These are phyloP conservation scores for Aspergillus ruber DNA, from an alignment of 2,329 filamentous ascomycete species.

Conservation along the genomic window DNA sequence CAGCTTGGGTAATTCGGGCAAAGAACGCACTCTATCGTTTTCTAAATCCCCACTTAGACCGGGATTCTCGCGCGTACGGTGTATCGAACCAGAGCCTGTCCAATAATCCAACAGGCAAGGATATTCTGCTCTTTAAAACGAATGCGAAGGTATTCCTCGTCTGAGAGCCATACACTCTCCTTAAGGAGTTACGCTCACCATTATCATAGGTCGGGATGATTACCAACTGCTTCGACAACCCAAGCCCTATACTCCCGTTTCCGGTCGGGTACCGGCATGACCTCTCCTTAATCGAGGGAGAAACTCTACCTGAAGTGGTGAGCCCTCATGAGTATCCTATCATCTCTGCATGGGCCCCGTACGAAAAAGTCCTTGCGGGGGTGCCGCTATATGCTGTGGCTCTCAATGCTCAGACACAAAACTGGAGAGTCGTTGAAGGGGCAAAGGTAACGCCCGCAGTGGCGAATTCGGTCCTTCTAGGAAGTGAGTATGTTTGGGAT, in stretches of 20 bases:
- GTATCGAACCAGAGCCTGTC: background rate
- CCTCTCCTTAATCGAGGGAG: slow-evolving; percentile 4
- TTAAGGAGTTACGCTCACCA: background rate
- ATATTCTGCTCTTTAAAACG: slow-evolving; percentile 2
- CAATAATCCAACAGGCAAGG: slow-evolving; percentile 4
- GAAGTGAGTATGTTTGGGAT: slow-evolving; percentile 2
- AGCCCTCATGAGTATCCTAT: slow-evolving; percentile 5
- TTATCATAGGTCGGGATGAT: slow-evolving; percentile 5
- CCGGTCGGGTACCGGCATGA: slow-evolving; percentile 5
- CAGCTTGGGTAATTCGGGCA: background rate
- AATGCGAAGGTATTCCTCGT: slow-evolving; percentile 2
- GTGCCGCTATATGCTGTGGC: background rate
- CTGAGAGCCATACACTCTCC: background rate
- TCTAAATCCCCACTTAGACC: background rate
- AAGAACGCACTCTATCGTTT: slow-evolving; percentile 2
- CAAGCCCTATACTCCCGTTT: slow-evolving; percentile 3
- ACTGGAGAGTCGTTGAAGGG: background rate
- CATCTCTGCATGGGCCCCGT: slow-evolving; percentile 4
- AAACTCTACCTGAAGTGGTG: slow-evolving; percentile 2
- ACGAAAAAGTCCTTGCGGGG: slow-evolving; percentile 3
- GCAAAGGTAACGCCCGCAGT: slow-evolving; percentile 1
- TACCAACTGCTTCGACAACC: slow-evolving; percentile 3
- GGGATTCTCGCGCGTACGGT: background rate
- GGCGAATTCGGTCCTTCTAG: background rate
- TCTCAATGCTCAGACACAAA: background rate